Evolutionary conservation across 108 stramenopile genomes (phyloP).

Genomic region (Licmophora abbreviata): DNA sequence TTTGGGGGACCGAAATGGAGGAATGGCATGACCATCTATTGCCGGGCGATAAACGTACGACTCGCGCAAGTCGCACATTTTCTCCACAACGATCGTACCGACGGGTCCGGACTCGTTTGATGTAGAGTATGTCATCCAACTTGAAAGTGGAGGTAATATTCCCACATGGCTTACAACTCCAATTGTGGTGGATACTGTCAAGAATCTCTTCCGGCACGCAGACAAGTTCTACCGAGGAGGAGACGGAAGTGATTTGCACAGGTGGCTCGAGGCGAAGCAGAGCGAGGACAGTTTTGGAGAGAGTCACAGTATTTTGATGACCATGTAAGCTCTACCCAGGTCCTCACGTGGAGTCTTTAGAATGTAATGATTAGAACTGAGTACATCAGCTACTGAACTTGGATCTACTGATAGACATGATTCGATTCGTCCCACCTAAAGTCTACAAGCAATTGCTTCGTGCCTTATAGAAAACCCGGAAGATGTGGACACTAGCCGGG

Average conservation of each 20-base stretch:
- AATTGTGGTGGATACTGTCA: slow-evolving; percentile 39
- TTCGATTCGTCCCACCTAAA: no score
- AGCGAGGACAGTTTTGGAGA: slow-evolving; percentile 1
- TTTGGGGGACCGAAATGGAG: slow-evolving; percentile 55
- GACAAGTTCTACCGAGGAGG: slow-evolving; percentile 7
- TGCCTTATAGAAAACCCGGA: no score
- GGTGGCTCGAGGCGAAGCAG: not conserved
- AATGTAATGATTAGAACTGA: no score
- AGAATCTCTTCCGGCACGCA: slow-evolving; percentile 41
- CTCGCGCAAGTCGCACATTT: slow-evolving; percentile 42
- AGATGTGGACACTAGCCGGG: no score
- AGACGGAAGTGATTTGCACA: not conserved
- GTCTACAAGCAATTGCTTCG: no score
- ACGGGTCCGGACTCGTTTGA: slow-evolving; percentile 55
- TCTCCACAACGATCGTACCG: slow-evolving; percentile 39
- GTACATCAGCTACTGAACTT: no score
- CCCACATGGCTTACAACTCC: slow-evolving; percentile 54
- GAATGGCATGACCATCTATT: slow-evolving; percentile 52
- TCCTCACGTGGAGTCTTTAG: no score
- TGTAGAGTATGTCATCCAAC: slow-evolving; percentile 52
- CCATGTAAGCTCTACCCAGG: not conserved
- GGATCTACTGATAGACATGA: no score
- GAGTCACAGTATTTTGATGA: slow-evolving; percentile 4
- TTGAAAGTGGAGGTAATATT: slow-evolving; percentile 49
- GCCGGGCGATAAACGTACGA: slow-evolving; percentile 13